Base-by-base conservation (phyloP, 2,329 filamentous ascomycete genomes). In the Alternaria consortialis region DNA sequence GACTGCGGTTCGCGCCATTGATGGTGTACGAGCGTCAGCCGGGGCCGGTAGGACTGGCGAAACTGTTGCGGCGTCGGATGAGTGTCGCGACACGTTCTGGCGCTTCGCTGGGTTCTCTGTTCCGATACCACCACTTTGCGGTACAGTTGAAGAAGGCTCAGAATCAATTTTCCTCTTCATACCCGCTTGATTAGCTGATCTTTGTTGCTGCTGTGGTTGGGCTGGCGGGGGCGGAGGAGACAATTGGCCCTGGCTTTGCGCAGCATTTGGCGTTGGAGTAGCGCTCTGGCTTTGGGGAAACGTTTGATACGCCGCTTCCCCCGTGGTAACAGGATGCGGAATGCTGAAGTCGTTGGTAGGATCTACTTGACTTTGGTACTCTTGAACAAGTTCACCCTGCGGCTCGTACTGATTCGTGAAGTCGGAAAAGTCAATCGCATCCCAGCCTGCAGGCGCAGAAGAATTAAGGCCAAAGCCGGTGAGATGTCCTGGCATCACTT, bases 341-440 rank as follows among this genome's bases (percentile, higher is more conserved):
- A 80, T 79, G 63, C 57, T 77, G 68, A 81, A 81, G 57, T 82
- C 78, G 63, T 75, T 72, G 15, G 65, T 58, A 11, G 71, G 55
- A 6, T 62, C 52, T n/a, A 59, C 64, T 58, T 76, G 75, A 34
- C 70, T 65, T 53, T 71, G 74, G 27, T 72, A 68, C 66, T 80
- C 77, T 52, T 78, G 76, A 15, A 78, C 64, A n/a, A 82, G 74
- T 67, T 83, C 80, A 43, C 81, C 81, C 67, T 82, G 81, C 4
- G 80, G 80, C 60, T 83, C 80, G 75, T 80, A 82, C 53, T 79
- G 74, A 31, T 70, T 68, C 5, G 70, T 64, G 44, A 78, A 74
- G 42, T 72, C 73, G 23, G 74, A 60, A 42, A 76, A 76, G 60
- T 77, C 75, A 51, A 77, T 64, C 7, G 77, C 65, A 42, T 80